A percentile compares a stretch with the other conserved stretches of the same genome.
Conservation (phyloP, 2,329 filamentous ascomycete genomes). For the Cercospora janseana region DNA sequence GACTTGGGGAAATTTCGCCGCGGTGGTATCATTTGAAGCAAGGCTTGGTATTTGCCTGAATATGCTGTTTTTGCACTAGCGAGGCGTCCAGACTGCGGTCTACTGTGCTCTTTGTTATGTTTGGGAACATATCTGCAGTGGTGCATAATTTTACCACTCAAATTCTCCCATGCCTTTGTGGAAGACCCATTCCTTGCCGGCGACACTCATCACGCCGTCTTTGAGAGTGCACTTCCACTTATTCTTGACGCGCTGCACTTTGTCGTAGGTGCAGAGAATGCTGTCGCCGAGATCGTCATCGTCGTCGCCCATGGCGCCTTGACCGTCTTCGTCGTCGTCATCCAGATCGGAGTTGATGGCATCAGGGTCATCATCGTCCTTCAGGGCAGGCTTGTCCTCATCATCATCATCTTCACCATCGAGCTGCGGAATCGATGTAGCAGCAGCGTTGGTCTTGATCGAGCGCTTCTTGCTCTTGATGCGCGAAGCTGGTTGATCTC, state of each 20-base stretch:
- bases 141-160: slow-evolving; percentile 69
- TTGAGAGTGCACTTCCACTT: slow-evolving; percentile 96
- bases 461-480: slow-evolving; percentile 37
- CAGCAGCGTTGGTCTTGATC: slow-evolving; percentile 5
- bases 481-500: slow-evolving; percentile 46
- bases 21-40: no score
- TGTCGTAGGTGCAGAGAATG: slow-evolving; percentile 99
- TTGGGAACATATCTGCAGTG: not conserved
- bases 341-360: slow-evolving; percentile 98
- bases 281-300: slow-evolving; percentile 82
- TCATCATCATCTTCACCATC: slow-evolving; percentile 59
- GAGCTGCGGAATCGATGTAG: slow-evolving; percentile 42
- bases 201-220: slow-evolving; percentile 90
- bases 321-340: slow-evolving; percentile 78
- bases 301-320: slow-evolving; percentile 48
- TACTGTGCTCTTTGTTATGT: not conserved
- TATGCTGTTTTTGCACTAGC: no score
- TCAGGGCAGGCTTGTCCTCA: slow-evolving; percentile 41
- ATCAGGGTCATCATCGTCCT: slow-evolving; percentile 70
- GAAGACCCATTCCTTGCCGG: slow-evolving; percentile 90
- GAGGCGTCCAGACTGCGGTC: no score
- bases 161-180: slow-evolving; percentile 97
- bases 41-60: no score
- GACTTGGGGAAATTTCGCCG: no score
- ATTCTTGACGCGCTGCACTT: slow-evolving; percentile 98